Conservation (phyloP, 208 protist genomes). For the Herpetomonas tarakana region DNA sequence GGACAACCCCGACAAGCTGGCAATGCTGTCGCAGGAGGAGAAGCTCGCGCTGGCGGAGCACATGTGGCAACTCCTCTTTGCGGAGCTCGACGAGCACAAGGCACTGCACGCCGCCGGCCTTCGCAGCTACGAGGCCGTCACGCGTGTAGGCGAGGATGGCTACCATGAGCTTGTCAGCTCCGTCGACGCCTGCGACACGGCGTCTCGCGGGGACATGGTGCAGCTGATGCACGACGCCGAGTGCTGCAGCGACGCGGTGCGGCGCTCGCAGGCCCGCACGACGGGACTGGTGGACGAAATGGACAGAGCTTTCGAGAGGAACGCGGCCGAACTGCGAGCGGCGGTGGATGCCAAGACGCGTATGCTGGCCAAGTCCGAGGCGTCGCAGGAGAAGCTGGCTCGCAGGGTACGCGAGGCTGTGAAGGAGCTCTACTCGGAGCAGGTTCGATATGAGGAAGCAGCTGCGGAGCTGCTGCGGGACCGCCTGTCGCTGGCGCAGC, state of each 20-base stretch:
- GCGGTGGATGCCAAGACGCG: constrained; percentile 35
- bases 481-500: constrained; percentile 45
- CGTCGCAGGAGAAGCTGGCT: constrained; percentile 58
- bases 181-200: constrained; percentile 6
- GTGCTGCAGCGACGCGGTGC: constrained; percentile 33
- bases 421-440: constrained; percentile 72
- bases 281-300: constrained; percentile 25
- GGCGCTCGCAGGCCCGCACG: constrained; percentile 18
- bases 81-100: constrained; percentile 44
- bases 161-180: constrained; percentile 6
- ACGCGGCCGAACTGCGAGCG: constrained; percentile 23
- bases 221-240: constrained; percentile 38
- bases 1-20: neutral
- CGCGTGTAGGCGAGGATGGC: constrained; percentile 5
- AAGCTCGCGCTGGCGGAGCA: constrained; percentile 15
- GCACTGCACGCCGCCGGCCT: constrained; percentile 17
- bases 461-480: constrained; percentile 57
- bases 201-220: constrained; percentile 18
- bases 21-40: neutral
- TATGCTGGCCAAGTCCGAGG: constrained; percentile 36
- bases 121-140: constrained; percentile 13
- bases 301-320: constrained; percentile 22
- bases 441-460: constrained; percentile 59
- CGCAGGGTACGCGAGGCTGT: constrained; percentile 71
- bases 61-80: constrained; percentile 59